Evolutionary conservation across 1,139 yeast genomes (phyloP).

Genomic region (Sugiyamaella paludigena): DNA sequence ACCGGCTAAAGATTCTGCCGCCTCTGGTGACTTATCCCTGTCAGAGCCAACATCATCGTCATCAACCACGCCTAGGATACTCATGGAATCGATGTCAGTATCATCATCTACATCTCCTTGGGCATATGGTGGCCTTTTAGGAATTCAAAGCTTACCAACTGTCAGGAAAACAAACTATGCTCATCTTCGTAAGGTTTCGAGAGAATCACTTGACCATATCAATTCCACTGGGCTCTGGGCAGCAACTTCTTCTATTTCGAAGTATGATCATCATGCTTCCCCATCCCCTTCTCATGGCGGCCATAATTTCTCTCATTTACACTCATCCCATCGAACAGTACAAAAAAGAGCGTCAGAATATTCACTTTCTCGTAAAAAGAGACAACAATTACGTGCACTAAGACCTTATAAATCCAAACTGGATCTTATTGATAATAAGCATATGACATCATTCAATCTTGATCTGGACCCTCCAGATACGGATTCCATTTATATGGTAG

Average conservation of each 20-base stretch:
- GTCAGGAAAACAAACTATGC: slow-evolving; percentile 10
- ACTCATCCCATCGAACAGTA: not conserved
- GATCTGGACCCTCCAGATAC: slow-evolving; percentile 50
- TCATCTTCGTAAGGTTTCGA: slow-evolving; percentile 10
- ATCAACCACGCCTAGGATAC: not conserved
- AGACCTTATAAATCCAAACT: slow-evolving; percentile 47
- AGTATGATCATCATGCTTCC: not conserved
- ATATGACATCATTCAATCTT: slow-evolving; percentile 61
- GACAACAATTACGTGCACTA: slow-evolving; percentile 15
- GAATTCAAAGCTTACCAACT: slow-evolving; percentile 6
- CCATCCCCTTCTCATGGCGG: not conserved
- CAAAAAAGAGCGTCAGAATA: slow-evolving; percentile 14
- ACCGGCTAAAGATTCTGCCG: too few relatives aligned
- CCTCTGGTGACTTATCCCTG: slow-evolving; percentile 8
- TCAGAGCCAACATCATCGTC: not conserved
- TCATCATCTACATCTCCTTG: slow-evolving; percentile 6
- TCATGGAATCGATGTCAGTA: too few relatives aligned
- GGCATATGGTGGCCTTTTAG: slow-evolving; percentile 4
- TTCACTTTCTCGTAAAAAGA: slow-evolving; percentile 9
- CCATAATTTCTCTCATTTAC: not conserved
- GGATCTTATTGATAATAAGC: slow-evolving; percentile 60
- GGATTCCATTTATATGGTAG: slow-evolving; percentile 29
- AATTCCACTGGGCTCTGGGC: slow-evolving; percentile 7
- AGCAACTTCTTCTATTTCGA: not conserved
- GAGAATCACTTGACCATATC: not conserved